phyloP scores from a whole-genome alignment of 176 grass and related monocot genomes.

The Hordeum vulgare region MorexV3_pseudomolecules_assembly NC_058521.1:541334892-541335391 shows the following conservation, averaged over 20 bases:
- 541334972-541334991: background rate
- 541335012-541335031: background rate
- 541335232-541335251: slow-evolving; percentile 60
- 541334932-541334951: background rate
- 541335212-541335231: background rate
- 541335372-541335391: slow-evolving; percentile 54
- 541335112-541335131: slow-evolving; percentile 1
- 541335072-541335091: background rate
- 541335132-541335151: background rate
- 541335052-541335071: background rate
- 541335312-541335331: slow-evolving; percentile 66
- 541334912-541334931: background rate
- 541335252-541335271: slow-evolving; percentile 71
- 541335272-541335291: slow-evolving; percentile 75
- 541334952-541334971: background rate
- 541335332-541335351: slow-evolving; percentile 58
- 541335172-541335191: background rate
- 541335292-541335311: slow-evolving; percentile 53
- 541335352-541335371: slow-evolving; percentile 93
- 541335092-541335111: background rate
- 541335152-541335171: background rate
- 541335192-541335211: background rate
- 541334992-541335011: background rate
- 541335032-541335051: background rate
- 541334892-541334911: background rate